Evolutionary conservation across 2,329 filamentous ascomycete genomes (phyloP), one percentile per base, ranked within the genome.

Genomic region (Chrysoporthe deuterocubensis): DNA sequence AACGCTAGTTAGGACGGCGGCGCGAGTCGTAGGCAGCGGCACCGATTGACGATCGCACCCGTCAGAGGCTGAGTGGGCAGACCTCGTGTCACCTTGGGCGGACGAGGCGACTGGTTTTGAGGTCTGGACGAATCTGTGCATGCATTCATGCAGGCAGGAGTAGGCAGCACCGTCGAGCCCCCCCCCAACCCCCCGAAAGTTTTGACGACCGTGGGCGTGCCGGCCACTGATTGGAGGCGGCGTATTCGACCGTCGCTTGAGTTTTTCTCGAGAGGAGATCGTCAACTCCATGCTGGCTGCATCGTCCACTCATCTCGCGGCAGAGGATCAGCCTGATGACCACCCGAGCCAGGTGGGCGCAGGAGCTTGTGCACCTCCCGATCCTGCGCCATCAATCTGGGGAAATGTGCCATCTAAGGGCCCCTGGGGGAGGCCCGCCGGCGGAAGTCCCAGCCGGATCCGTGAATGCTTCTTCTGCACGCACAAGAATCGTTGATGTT

Each of bases 31-130:
- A 64, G 62, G 62, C 40, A 56, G 50, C 21, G 26, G 37, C 62
- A 57, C 62, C 37, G 62, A 64, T 64, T 64, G 62, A 50, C 37
- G 62, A 57, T 42, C 62, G 13, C 60, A 26, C 14, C 50, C 50
- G 16, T 34, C 50, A 42, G 48, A 13, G 54, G 64, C 58, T 58
- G 18, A 58, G 14, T 42, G 43, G 57, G 50, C 62, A 37, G 59
- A 68, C 48, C 63, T 68, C 66, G 66, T 68, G 62, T 68, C 60
- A 62, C 63, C 32, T 66, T 44, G 62, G 37, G 26, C 61, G 37
- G 37, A 62, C 43, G 43, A 37, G 44, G 56, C 62, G 56, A 67
- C 66, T 62, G 62, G 58, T 63, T 63, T 68, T 37, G 32, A 68
- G 48, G 66, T 44, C 66, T 65, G 58, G 66, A 62, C n/a, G 48